phyloP scores from a whole-genome alignment of 139 green algal species.

The Spirogloea muscicola region DNA sequence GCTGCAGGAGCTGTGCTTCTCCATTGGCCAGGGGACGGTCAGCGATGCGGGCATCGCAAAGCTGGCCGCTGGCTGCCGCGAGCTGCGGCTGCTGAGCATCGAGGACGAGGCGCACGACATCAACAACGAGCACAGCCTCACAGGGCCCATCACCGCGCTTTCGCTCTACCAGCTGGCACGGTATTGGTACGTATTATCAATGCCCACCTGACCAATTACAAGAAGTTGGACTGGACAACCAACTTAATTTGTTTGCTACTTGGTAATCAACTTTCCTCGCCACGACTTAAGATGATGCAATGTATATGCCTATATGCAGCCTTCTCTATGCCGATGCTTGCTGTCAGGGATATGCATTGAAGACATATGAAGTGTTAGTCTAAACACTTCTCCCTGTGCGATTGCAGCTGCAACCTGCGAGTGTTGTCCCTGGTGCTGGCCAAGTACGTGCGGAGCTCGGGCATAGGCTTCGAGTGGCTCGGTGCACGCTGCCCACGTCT shows the following conservation, averaged over 20 bases:
- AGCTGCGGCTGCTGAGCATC: slow-evolving; percentile 10
- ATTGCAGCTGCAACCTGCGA: slow-evolving; percentile 8
- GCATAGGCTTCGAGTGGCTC: slow-evolving; percentile 1
- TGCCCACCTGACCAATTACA: no score
- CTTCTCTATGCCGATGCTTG: no score
- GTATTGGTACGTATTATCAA: no score
- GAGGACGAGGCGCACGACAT: slow-evolving; percentile 27
- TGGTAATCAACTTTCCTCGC: no score
- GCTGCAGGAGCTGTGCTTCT: slow-evolving; percentile 23
- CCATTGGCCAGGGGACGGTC: slow-evolving; percentile 12
- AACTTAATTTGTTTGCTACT: no score
- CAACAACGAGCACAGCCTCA: slow-evolving; percentile 2
- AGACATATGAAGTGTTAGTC: no score
- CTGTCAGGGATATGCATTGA: no score
- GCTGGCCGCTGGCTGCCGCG: slow-evolving; percentile 3
- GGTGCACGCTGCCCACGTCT: slow-evolving; percentile 9
- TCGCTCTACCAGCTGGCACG: slow-evolving; percentile 5
- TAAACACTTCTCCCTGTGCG: no score
- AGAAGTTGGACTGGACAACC: no score
- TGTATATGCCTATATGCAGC: no score
- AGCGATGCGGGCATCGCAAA: slow-evolving; percentile 11
- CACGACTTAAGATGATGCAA: no score
- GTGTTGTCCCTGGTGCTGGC: slow-evolving; percentile 19
- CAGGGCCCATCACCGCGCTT: slow-evolving; percentile 9
- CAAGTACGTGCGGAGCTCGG: slow-evolving; percentile 11